A percentile compares a stretch with the other conserved stretches of the same genome.
Conservation (phyloP, 192 early-diverging fungal genomes). For the Linnemannia elongata region DNA sequence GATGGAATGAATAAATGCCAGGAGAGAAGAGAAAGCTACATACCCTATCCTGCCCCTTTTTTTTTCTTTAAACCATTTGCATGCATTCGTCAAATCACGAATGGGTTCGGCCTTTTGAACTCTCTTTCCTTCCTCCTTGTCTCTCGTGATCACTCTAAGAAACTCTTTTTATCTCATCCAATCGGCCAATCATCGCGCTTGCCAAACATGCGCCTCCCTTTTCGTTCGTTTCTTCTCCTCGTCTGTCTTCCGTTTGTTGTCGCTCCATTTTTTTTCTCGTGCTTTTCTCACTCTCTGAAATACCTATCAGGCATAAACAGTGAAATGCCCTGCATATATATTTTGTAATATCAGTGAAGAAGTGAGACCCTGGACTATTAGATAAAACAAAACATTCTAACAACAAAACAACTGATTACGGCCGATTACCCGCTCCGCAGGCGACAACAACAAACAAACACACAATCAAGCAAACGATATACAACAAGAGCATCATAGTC, state of each 20-base stretch:
- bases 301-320: too few species aligned
- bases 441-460: neutral
- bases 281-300: too few species aligned
- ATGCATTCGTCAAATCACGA: conserved; percentile 5
- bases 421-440: neutral
- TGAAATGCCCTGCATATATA: too few species aligned
- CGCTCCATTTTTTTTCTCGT: neutral
- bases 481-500: neutral
- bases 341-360: neutral
- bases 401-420: neutral
- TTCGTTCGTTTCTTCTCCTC: neutral
- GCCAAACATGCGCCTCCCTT: neutral
- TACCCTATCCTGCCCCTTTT: neutral
- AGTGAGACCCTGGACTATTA: neutral
- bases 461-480: too few species aligned
- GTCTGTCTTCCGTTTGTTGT: neutral
- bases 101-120: neutral
- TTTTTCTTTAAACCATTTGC: neutral
- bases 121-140: neutral
- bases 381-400: neutral
- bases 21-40: neutral
- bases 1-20: neutral
- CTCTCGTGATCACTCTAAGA: neutral
- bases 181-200: neutral
- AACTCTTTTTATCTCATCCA: neutral